Percentiles rank a stretch among this genome's conserved stretches.
Conservation (phyloP, 2,329 filamentous ascomycete species). For the Parasarocladium wereldwijsianum region DNA sequence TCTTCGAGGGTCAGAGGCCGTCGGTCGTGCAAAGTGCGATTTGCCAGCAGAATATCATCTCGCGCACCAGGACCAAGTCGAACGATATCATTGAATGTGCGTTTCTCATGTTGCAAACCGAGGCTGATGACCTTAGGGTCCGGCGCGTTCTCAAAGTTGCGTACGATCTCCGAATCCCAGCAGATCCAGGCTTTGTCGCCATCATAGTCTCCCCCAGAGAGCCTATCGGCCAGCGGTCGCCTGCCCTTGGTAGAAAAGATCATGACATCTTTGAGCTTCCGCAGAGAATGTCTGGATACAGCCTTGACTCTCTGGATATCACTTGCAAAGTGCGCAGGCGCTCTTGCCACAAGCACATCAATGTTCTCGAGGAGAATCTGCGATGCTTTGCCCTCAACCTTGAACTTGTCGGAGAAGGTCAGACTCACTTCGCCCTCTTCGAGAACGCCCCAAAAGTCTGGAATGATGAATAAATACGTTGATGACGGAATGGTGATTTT, state of each 20-base stretch:
- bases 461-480: constrained; percentile 49
- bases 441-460: constrained; percentile 48
- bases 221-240: constrained; percentile 48
- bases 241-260: constrained; percentile 56
- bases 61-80: neutral
- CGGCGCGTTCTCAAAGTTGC: constrained; percentile 49
- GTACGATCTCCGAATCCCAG: constrained; percentile 53
- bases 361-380: constrained; percentile 38
- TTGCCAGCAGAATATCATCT: neutral
- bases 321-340: constrained; percentile 53
- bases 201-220: constrained; percentile 72
- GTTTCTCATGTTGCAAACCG: neutral
- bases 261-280: constrained; percentile 61
- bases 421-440: constrained; percentile 52
- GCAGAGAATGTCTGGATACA: constrained; percentile 43
- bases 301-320: constrained; percentile 57
- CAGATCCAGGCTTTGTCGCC: constrained; percentile 68
- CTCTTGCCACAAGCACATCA: constrained; percentile 52
- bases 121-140: constrained; percentile 6
- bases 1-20: neutral
- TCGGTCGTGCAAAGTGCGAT: neutral
- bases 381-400: constrained; percentile 29
- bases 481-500: constrained; percentile 48
- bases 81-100: neutral
- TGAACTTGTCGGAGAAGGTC: constrained; percentile 52